Conservation (phyloP, 495 filamentous ascomycete species). For the Penicillium maclennaniae region DNA sequence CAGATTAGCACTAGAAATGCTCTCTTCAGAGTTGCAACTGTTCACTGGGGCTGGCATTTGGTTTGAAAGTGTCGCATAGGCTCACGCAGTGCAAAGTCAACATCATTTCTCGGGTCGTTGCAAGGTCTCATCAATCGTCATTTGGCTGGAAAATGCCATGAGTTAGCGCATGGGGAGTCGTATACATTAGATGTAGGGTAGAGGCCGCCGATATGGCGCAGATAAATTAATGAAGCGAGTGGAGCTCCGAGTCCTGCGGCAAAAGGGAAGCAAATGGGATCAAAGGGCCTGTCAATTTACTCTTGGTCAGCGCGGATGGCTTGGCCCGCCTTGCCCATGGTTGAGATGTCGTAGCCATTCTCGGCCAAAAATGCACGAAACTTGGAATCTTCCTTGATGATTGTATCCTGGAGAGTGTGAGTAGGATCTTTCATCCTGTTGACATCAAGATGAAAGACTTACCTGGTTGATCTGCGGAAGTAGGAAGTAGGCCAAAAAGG, state of each 20-base stretch:
- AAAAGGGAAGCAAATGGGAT: background rate
- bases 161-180: constrained; percentile 12
- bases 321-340: constrained; percentile 50
- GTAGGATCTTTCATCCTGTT: background rate
- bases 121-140: constrained; percentile 4
- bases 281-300: constrained; percentile 1
- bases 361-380: constrained; percentile 66
- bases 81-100: background rate
- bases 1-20: constrained; percentile 15
- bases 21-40: background rate
- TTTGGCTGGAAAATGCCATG: background rate
- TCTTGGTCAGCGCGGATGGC: constrained; percentile 4
- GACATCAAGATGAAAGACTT: background rate
- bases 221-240: background rate
- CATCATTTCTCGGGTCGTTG: constrained; percentile 4
- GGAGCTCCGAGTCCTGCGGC: background rate
- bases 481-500: constrained; percentile 52
- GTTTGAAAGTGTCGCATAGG: constrained; percentile 12
- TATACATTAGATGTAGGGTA: background rate
- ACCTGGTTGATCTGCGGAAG: constrained; percentile 66
- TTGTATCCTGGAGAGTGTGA: constrained; percentile 50
- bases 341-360: constrained; percentile 66
- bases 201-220: background rate
- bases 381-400: constrained; percentile 61
- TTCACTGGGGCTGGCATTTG: background rate